Base-by-base conservation (phyloP, 805 yeast genomes). In the Monosporozyma servazzii region DNA sequence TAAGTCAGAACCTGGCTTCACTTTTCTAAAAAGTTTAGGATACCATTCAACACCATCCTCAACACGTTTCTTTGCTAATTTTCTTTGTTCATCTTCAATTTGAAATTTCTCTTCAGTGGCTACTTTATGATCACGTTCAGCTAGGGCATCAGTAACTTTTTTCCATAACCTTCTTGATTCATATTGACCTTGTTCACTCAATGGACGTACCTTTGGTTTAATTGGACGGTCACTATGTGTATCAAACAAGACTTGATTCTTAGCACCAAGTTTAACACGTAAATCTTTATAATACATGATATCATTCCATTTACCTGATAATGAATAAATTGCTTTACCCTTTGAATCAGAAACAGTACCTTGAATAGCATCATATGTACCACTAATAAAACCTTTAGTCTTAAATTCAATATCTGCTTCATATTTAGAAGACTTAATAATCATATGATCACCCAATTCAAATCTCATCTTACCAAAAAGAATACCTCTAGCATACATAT, bases 251-350 rank as follows among this genome's bases (percentile, higher is more conserved):
- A 75, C 72, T 5, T 71, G 63, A 53, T 77, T 76, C 51, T 77
- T 70, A 31, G 77, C 71, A 25, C 54, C 51, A 21, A 21, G 8
- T 3, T 75, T 74, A 9, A 49, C 31, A 48, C 66, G 65, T 47
- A 75, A 55, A 55, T 81, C 74, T 62, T 80, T 84, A 47, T 89
- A 78, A 51, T 81, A 76, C 78, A 93, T 82, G 1, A 81, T 72
- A 55, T 84, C 96, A 68, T 89, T 88, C 99, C 99, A 93, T 68
- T 93, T 91, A 13, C 99, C 99, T 10, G 84, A 60, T 39, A 91
- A 74, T 58, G 80, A 86, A 63, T 73, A 88, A 36, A 83, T 66
- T 2, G 72, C 72, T 57, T 84, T 80, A 20, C 80, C 81, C 2
- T 75, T 68, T 29, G 73, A 60, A 47, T 78, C 75, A 62, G 77